Conservation (phyloP, 768 basidiomycete species). For the Lactarius psammicola region DNA sequence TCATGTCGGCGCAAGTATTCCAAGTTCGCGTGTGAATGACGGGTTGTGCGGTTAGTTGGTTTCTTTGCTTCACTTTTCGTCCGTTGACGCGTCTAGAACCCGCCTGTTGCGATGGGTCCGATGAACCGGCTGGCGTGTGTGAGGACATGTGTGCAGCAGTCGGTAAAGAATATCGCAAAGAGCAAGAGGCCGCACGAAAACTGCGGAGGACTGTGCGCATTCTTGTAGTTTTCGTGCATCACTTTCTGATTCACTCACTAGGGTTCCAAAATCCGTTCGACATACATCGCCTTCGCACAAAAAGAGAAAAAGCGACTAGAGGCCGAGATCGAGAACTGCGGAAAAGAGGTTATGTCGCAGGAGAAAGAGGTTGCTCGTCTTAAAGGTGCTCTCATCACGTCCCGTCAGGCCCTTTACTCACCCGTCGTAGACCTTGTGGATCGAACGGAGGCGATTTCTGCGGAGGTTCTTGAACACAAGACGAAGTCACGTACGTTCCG, state of each 20-base stretch:
- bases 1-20: slow-evolving; percentile 78
- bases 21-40: slow-evolving; percentile 83
- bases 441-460: slow-evolving; percentile 71
- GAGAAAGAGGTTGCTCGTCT: slow-evolving; percentile 73
- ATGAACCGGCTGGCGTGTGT: slow-evolving; percentile 83
- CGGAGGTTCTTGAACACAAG: slow-evolving; percentile 79
- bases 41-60: slow-evolving; percentile 80
- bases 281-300: slow-evolving; percentile 83
- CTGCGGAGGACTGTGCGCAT: slow-evolving; percentile 70
- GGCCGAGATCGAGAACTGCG: slow-evolving; percentile 50
- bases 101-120: slow-evolving; percentile 95
- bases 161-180: slow-evolving; percentile 66
- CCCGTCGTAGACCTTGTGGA: slow-evolving; percentile 69
- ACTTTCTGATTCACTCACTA: slow-evolving; percentile 34
- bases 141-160: slow-evolving; percentile 72
- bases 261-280: slow-evolving; percentile 89
- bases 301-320: slow-evolving; percentile 89
- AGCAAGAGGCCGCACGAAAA: slow-evolving; percentile 71
- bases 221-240: background rate
- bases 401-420: background rate
- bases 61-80: background rate
- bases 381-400: slow-evolving; percentile 48
- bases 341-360: slow-evolving; percentile 56
- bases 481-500: slow-evolving; percentile 74
- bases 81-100: slow-evolving; percentile 53